phyloP scores from a whole-genome alignment of 306 rosid species.

The Spatholobus suberectus region DNA sequence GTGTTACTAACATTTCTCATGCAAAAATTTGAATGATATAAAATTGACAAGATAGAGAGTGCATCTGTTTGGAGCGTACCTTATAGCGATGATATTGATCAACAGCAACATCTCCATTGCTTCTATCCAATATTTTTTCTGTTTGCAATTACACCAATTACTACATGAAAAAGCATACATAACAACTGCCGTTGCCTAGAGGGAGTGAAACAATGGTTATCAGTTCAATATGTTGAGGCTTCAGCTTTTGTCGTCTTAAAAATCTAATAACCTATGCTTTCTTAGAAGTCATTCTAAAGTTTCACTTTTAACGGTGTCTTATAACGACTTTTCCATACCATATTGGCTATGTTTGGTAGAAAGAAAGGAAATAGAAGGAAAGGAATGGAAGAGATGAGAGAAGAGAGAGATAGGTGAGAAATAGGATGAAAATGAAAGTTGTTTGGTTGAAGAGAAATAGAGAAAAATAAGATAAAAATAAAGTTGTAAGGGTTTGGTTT shows the following conservation, averaged over 20 bases:
- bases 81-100: constrained; percentile 63
- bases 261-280: neutral
- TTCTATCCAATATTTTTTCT: constrained; percentile 52
- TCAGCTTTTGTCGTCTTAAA: neutral
- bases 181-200: neutral
- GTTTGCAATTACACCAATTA: constrained; percentile 19
- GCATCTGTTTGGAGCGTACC: constrained; percentile 34
- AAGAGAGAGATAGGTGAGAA: too few species aligned
- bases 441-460: too few species aligned
- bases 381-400: too few species aligned
- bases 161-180: neutral
- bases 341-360: too few species aligned
- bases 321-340: neutral
- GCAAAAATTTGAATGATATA: neutral
- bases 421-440: too few species aligned
- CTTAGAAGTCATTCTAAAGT: neutral
- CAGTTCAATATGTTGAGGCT: neutral
- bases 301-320: neutral
- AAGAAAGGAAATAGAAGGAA: too few species aligned
- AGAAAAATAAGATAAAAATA: too few species aligned
- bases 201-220: neutral
- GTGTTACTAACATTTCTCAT: neutral
- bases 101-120: constrained; percentile 59
- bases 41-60: neutral
- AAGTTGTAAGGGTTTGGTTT: too few species aligned